These are phyloP conservation scores for Oryza rufipogon DNA, from an alignment of 176 grass and related monocot species.

Conservation along the genomic window DNA sequence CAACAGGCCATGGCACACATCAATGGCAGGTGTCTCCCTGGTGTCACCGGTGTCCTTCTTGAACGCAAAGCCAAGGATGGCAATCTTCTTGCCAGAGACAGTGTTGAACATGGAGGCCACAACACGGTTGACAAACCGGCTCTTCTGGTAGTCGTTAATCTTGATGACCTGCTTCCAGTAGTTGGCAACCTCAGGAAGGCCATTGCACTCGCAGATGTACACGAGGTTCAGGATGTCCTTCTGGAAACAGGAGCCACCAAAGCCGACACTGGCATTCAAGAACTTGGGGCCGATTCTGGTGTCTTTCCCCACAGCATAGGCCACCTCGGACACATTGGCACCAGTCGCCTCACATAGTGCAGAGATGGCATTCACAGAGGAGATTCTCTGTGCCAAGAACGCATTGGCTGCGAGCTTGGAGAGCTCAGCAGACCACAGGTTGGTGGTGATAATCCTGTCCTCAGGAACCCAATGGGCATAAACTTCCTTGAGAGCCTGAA, in stretches of 20 bases:
- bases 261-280: slow-evolving; percentile 80
- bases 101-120: slow-evolving; percentile 40
- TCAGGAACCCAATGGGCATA: slow-evolving; percentile 89
- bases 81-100: slow-evolving; percentile 29
- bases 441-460: slow-evolving; percentile 82
- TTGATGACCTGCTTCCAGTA: slow-evolving; percentile 97
- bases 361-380: slow-evolving; percentile 81
- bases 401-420: slow-evolving; percentile 86
- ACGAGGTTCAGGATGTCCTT: slow-evolving; percentile 89
- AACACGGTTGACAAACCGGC: slow-evolving; percentile 57
- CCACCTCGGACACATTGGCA: slow-evolving; percentile 73
- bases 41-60: slow-evolving; percentile 93
- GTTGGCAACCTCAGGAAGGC: slow-evolving; percentile 79
- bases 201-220: slow-evolving; percentile 91
- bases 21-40: slow-evolving; percentile 81
- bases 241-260: slow-evolving; percentile 85
- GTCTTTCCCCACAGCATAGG: slow-evolving; percentile 74
- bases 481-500: slow-evolving; percentile 78
- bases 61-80: slow-evolving; percentile 49
- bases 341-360: slow-evolving; percentile 82
- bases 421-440: slow-evolving; percentile 86
- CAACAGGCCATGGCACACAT: slow-evolving; percentile 74
- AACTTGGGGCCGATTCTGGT: slow-evolving; percentile 85
- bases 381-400: slow-evolving; percentile 87
- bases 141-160: slow-evolving; percentile 96